Conservation (phyloP, 2,329 filamentous ascomycete species). For the Cladophialophora chaetospira region DNA sequence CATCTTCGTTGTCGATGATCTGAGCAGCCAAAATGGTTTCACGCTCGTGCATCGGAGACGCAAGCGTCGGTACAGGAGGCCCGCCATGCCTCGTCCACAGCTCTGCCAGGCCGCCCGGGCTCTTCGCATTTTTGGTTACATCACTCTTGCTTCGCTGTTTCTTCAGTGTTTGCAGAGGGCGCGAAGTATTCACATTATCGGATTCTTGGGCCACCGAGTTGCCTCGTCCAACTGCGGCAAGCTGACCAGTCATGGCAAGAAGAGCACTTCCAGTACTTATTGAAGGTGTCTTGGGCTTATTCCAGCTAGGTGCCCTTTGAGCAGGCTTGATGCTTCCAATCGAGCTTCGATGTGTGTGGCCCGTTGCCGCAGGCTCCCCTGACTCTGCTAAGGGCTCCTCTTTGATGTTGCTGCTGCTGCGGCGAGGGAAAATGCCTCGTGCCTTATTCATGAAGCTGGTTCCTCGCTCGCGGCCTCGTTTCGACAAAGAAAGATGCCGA, state of each 20-base stretch:
- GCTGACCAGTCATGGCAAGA: slow-evolving; percentile 48
- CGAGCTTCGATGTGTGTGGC: slow-evolving; percentile 32
- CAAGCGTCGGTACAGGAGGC: slow-evolving; percentile 59
- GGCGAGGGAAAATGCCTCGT: slow-evolving; percentile 42
- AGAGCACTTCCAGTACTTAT: slow-evolving; percentile 46
- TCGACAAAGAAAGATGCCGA: slow-evolving; percentile 43
- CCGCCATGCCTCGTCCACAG: slow-evolving; percentile 61
- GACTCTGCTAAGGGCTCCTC: slow-evolving; percentile 32
- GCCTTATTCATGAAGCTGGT: slow-evolving; percentile 45
- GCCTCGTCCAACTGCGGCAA: slow-evolving; percentile 51
- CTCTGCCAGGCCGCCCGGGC: slow-evolving; percentile 50
- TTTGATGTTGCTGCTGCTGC: slow-evolving; percentile 51
- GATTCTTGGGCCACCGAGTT: slow-evolving; percentile 62
- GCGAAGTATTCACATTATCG: slow-evolving; percentile 36
- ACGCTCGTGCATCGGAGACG: slow-evolving; percentile 48
- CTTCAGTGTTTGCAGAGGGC: slow-evolving; percentile 33
- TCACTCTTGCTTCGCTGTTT: slow-evolving; percentile 60
- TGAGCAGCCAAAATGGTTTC: slow-evolving; percentile 27
- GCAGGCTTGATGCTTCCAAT: slow-evolving; percentile 35
- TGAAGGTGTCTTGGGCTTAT: slow-evolving; percentile 43
- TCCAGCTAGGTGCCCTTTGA: slow-evolving; percentile 43
- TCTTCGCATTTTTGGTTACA: slow-evolving; percentile 45
- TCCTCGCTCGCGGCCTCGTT: slow-evolving; percentile 45
- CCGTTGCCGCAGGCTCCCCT: slow-evolving; percentile 1
- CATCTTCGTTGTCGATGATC: slow-evolving; percentile 37